Evolutionary conservation across 805 yeast species (phyloP).

Genomic region (Helenozyma baotianmanensis): DNA sequence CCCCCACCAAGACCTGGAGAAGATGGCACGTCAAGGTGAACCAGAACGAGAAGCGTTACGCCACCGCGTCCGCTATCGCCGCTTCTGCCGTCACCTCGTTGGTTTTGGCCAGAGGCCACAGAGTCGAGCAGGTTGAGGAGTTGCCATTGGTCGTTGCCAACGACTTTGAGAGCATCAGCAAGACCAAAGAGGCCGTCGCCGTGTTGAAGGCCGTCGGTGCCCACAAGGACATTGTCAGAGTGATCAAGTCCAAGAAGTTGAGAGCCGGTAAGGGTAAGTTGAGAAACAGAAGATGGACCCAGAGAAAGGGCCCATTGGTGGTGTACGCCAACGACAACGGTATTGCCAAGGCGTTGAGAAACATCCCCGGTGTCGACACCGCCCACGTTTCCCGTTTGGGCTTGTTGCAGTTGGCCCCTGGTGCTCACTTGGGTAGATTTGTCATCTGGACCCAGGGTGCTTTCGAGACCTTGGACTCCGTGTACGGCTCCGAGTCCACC

Average conservation of each 20-base stretch:
- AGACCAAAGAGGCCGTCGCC: slow-evolving; percentile 99
- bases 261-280: slow-evolving; percentile 99
- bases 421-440: slow-evolving; percentile 99
- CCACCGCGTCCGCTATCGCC: slow-evolving; percentile 99
- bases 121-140: slow-evolving; percentile 96
- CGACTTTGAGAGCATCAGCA: slow-evolving; percentile 86
- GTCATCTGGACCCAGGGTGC: slow-evolving; percentile 99
- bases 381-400: slow-evolving; percentile 87
- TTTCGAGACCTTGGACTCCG: slow-evolving; percentile 90
- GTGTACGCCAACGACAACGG: slow-evolving; percentile 98
- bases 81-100: slow-evolving; percentile 98
- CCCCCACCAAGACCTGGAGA: slow-evolving; percentile 99
- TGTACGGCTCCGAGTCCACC: slow-evolving; percentile 92
- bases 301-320: slow-evolving; percentile 99
- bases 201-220: slow-evolving; percentile 98
- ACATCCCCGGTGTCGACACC: slow-evolving; percentile 99
- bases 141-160: slow-evolving; percentile 95
- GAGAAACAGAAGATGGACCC: slow-evolving; percentile 99
- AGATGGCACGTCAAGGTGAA: slow-evolving; percentile 99
- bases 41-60: slow-evolving; percentile 99
- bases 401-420: slow-evolving; percentile 98
- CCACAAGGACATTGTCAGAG: slow-evolving; percentile 96
- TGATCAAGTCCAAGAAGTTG: slow-evolving; percentile 95
- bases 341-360: slow-evolving; percentile 97
- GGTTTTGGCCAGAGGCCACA: slow-evolving; percentile 99